Conservation (phyloP, 73 alveolate genomes). For the Paramecium sexaurelia region DNA sequence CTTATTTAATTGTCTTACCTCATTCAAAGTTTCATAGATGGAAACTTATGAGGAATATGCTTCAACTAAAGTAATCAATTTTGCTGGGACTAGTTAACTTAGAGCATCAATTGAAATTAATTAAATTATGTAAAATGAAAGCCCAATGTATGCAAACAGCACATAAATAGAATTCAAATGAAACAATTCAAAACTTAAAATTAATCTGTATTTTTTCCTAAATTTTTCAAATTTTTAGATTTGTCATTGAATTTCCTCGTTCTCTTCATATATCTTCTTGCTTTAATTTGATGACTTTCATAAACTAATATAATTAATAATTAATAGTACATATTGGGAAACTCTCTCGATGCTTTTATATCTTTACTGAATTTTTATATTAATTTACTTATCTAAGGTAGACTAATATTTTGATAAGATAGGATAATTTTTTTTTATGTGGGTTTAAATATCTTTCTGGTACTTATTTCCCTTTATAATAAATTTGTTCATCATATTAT, state of each 20-base stretch:
- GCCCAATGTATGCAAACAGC: not conserved
- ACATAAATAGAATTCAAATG: not conserved
- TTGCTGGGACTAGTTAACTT: not conserved
- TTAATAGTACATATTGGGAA: not conserved
- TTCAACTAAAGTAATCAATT: not conserved
- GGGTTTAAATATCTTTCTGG: not conserved
- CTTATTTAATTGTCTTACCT: not conserved
- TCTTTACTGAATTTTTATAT: not conserved
- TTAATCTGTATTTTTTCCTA: not conserved
- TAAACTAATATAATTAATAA: not conserved
- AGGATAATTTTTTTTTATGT: not conserved
- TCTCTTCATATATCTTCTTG: not conserved
- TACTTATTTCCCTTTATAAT: not conserved
- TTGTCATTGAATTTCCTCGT: not conserved
- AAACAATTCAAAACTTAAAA: not conserved
- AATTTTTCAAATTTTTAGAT: not conserved
- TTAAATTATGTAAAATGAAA: not conserved
- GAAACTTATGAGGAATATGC: slow-evolving; percentile 11
- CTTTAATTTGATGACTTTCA: not conserved
- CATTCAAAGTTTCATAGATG: not conserved
- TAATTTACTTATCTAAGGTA: not conserved
- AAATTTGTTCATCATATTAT: not conserved
- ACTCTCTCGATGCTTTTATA: not conserved
- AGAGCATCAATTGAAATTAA: not conserved
- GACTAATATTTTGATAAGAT: not conserved